These are phyloP conservation scores for Myxozyma monticola DNA, from an alignment of 805 yeast species.

Conservation along the genomic window DNA sequence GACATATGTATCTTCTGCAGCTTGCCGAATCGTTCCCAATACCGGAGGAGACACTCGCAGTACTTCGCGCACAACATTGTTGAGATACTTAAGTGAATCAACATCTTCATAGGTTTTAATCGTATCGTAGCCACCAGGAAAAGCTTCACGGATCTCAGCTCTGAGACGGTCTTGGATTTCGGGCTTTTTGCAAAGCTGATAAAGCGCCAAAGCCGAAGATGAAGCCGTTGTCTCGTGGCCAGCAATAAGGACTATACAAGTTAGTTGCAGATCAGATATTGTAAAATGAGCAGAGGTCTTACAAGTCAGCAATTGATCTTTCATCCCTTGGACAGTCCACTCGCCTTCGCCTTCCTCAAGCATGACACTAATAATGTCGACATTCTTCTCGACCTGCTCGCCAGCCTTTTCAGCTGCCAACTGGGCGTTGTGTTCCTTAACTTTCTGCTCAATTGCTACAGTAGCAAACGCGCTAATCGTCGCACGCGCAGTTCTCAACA, in stretches of 20 bases:
- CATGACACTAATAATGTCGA: slow-evolving; percentile 24
- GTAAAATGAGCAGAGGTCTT: not conserved
- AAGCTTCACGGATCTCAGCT: slow-evolving; percentile 11
- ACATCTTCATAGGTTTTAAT: slow-evolving; percentile 16
- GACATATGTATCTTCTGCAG: slow-evolving; percentile 12
- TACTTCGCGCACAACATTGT: slow-evolving; percentile 22
- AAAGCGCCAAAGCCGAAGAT: slow-evolving; percentile 8
- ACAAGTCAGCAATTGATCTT: slow-evolving; percentile 23
- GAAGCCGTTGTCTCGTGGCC: slow-evolving; percentile 31
- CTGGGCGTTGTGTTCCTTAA: slow-evolving; percentile 1
- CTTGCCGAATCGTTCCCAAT: slow-evolving; percentile 14
- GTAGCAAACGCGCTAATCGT: slow-evolving; percentile 16
- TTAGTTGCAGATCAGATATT: not conserved
- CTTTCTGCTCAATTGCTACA: slow-evolving; percentile 17
- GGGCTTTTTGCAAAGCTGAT: slow-evolving; percentile 10
- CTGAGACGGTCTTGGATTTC: slow-evolving; percentile 21
- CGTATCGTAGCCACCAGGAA: slow-evolving; percentile 15
- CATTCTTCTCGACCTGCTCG: not conserved
- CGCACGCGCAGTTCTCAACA: slow-evolving; percentile 4
- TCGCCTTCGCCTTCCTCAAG: slow-evolving; percentile 16
- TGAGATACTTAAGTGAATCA: slow-evolving; percentile 16
- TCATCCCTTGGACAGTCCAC: slow-evolving; percentile 17
- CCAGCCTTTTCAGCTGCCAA: not conserved
- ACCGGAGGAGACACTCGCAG: slow-evolving; percentile 24
- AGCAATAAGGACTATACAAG: slow-evolving; percentile 1